Evolutionary conservation across 208 protist genomes (phyloP).

Genomic region (Acanthamoeba healyi): DNA sequence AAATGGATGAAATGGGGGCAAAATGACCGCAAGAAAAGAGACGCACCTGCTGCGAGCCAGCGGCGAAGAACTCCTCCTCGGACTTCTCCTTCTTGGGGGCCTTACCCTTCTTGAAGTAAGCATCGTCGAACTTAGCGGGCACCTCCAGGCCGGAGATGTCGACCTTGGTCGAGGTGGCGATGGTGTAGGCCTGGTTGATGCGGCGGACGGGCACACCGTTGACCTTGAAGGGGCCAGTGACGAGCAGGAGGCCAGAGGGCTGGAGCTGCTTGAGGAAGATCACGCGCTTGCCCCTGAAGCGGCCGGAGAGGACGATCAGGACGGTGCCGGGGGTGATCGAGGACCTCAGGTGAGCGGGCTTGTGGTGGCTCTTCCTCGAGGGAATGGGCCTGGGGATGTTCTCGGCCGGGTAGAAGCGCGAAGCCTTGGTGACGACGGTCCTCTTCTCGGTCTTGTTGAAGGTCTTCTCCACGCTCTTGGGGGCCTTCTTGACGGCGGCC

Average conservation of each 20-base stretch:
- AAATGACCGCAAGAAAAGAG: not conserved
- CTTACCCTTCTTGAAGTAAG: conserved; percentile 88
- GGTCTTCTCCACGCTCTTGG: conserved; percentile 55
- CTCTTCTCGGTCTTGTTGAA: conserved; percentile 69
- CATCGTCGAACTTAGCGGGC: conserved; percentile 88
- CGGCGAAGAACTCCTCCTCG: conserved; percentile 75
- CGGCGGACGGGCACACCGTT: conserved; percentile 98
- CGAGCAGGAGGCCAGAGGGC: conserved; percentile 95
- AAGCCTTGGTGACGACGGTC: conserved; percentile 23
- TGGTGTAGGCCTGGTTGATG: conserved; percentile 97
- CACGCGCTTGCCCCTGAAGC: conserved; percentile 97
- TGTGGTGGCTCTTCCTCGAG: conserved; percentile 77
- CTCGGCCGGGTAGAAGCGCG: conserved; percentile 85
- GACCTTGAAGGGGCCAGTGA: conserved; percentile 96
- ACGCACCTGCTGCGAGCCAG: conserved; percentile 44
- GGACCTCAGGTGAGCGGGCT: conserved; percentile 87
- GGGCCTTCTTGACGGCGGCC: not conserved
- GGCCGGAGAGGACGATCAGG: conserved; percentile 97
- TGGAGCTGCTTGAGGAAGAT: conserved; percentile 98
- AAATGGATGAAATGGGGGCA: not conserved
- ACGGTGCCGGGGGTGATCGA: conserved; percentile 94
- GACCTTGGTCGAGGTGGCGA: conserved; percentile 98
- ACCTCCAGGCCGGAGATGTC: conserved; percentile 94
- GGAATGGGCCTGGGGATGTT: conserved; percentile 75
- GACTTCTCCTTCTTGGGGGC: conserved; percentile 79